These are phyloP conservation scores for Syzygium syzygioides DNA, from an alignment of 441 rosid species.

Conservation along the genomic window DNA sequence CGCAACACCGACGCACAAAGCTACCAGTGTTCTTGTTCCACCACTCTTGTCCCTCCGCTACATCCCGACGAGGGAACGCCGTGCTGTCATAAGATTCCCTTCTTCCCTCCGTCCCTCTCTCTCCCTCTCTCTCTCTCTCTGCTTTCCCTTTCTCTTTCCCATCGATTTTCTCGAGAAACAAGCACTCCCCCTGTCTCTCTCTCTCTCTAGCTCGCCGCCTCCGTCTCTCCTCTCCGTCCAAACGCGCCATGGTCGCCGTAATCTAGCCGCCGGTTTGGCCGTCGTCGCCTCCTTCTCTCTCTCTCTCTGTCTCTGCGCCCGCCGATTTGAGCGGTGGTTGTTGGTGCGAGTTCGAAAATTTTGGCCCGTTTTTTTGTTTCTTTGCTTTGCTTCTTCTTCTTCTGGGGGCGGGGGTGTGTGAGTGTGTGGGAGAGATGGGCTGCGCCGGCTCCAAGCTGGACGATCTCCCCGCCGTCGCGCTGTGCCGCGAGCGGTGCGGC, in stretches of 20 bases:
- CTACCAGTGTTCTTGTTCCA: neutral
- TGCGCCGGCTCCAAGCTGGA: slow-evolving; percentile 82
- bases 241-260: neutral
- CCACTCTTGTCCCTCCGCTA: slow-evolving; percentile 4
- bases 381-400: neutral
- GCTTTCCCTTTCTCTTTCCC: neutral
- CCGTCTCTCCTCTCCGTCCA: neutral
- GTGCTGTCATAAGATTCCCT: slow-evolving; percentile 67
- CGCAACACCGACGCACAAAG: slow-evolving; percentile 29
- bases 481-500: slow-evolving; percentile 73
- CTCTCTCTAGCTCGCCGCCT: neutral
- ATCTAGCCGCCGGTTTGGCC: neutral
- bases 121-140: neutral
- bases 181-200: slow-evolving; percentile 6
- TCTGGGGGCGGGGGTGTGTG: neutral
- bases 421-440: slow-evolving; percentile 37
- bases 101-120: neutral
- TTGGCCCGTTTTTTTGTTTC: neutral
- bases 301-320: neutral
- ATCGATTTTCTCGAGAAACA: slow-evolving; percentile 30
- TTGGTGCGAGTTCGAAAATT: slow-evolving; percentile 11
- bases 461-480: slow-evolving; percentile 88
- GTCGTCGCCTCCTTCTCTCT: neutral
- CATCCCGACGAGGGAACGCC: slow-evolving; percentile 45
- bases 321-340: neutral